These are phyloP conservation scores for Aspergillus hiratsukae DNA, from an alignment of 2,329 filamentous ascomycete genomes.

Conservation along the genomic window DNA sequence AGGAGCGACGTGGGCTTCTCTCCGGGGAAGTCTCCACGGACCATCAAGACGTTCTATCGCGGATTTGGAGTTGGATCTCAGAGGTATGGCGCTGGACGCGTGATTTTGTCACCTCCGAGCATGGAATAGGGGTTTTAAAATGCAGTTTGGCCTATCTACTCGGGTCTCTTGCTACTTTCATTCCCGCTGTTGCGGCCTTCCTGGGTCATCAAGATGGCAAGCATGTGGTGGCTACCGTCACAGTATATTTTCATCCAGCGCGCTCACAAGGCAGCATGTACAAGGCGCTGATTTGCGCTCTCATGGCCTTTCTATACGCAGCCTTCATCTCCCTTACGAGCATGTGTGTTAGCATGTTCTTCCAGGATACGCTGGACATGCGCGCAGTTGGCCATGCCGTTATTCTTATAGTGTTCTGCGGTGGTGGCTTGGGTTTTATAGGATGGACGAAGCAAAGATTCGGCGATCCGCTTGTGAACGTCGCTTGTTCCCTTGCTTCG, in stretches of 20 bases:
- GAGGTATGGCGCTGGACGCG: constrained; percentile 43
- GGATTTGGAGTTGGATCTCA: constrained; percentile 26
- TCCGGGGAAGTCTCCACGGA: constrained; percentile 18
- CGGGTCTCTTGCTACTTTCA: constrained; percentile 81
- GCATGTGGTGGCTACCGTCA: constrained; percentile 88
- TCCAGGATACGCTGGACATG: constrained; percentile 62
- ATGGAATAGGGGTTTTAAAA: constrained; percentile 77
- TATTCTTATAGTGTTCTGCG: constrained; percentile 77
- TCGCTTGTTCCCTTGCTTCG: constrained; percentile 78
- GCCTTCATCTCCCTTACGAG: constrained; percentile 72
- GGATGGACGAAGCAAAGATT: constrained; percentile 81
- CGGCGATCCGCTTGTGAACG: constrained; percentile 74
- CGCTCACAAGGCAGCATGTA: constrained; percentile 84
- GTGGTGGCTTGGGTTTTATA: constrained; percentile 79
- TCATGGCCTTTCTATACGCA: constrained; percentile 74
- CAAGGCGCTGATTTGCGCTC: constrained; percentile 72
- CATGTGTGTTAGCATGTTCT: constrained; percentile 82
- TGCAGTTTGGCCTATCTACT: constrained; percentile 86
- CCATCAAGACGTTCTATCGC: constrained; percentile 12
- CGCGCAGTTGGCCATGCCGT: constrained; percentile 70
- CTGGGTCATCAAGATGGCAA: constrained; percentile 85
- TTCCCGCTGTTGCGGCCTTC: constrained; percentile 65
- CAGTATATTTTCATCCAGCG: constrained; percentile 91
- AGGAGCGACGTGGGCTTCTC: constrained; percentile 36
- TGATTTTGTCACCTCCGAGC: constrained; percentile 64